Conservation (phyloP, 352 stramenopile species). For the Phytopythium sindhum region DNA sequence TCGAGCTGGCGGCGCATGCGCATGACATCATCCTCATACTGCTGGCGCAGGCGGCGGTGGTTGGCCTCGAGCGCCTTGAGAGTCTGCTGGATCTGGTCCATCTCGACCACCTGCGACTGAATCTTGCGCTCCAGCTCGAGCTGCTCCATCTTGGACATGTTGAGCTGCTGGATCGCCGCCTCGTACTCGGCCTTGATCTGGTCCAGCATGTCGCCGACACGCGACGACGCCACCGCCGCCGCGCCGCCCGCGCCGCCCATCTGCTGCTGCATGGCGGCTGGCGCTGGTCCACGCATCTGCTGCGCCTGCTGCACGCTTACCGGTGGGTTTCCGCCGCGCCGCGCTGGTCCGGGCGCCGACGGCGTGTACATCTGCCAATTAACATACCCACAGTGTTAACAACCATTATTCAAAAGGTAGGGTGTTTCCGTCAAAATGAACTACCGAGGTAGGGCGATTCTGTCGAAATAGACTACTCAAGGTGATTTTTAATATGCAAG, state of each 20-base stretch:
- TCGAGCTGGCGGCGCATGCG: conserved; percentile 81
- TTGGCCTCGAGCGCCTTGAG: conserved; percentile 82
- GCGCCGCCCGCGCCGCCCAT: conserved; percentile 40
- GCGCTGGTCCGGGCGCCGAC: conserved; percentile 51
- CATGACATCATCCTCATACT: conserved; percentile 85
- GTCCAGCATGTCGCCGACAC: conserved; percentile 81
- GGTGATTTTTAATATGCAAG: neutral
- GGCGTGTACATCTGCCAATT: conserved; percentile 60
- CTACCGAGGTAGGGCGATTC: neutral
- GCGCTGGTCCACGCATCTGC: conserved; percentile 58
- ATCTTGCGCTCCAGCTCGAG: conserved; percentile 88
- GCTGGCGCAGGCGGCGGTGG: conserved; percentile 76
- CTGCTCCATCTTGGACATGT: conserved; percentile 87
- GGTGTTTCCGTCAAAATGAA: neutral
- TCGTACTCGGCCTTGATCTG: conserved; percentile 85
- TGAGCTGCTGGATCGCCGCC: conserved; percentile 78
- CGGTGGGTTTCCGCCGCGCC: conserved; percentile 56
- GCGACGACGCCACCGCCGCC: conserved; percentile 28
- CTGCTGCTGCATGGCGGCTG: conserved; percentile 30
- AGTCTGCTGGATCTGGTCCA: conserved; percentile 88
- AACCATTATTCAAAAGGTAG: neutral
- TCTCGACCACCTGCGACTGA: conserved; percentile 81
- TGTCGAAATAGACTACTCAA: neutral
- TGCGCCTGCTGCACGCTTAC: conserved; percentile 50
- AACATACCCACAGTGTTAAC: neutral